Conservation (phyloP, 1,139 yeast species). For the Yamadazyma songkhlaensis region DNA sequence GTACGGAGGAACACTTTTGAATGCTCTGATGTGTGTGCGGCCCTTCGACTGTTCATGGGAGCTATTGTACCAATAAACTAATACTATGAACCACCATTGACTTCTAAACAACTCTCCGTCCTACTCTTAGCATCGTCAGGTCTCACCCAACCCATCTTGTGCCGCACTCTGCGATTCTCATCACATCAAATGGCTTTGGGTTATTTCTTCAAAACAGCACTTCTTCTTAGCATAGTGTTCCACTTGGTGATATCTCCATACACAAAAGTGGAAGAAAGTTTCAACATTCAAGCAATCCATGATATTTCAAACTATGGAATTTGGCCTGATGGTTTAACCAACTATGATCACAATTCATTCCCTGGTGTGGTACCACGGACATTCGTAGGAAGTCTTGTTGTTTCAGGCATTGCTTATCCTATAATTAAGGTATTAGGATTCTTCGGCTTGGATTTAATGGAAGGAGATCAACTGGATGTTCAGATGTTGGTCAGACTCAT, state of each 20-base stretch:
- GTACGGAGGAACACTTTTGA: too few species aligned
- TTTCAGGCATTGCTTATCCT: conserved; percentile 37
- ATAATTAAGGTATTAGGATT: conserved; percentile 32
- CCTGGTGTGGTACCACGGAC: conserved; percentile 93
- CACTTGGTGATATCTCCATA: conserved; percentile 65
- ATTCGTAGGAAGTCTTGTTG: conserved; percentile 67
- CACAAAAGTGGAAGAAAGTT: conserved; percentile 94
- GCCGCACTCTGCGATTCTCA: too few species aligned
- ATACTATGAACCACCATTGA: too few species aligned
- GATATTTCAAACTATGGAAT: conserved; percentile 71
- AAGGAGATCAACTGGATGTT: conserved; percentile 34
- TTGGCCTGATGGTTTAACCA: conserved; percentile 26
- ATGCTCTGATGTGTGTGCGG: too few species aligned
- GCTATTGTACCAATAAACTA: too few species aligned
- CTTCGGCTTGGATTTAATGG: conserved; percentile 19
- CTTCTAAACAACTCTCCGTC: too few species aligned
- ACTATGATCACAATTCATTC: conserved; percentile 72
- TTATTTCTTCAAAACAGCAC: too few species aligned
- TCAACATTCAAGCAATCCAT: conserved; percentile 85
- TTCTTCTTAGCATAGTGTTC: conserved; percentile 10
- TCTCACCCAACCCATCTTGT: too few species aligned
- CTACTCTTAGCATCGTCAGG: too few species aligned
- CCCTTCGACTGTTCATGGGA: too few species aligned
- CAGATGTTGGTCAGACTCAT: conserved; percentile 52
- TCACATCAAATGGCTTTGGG: too few species aligned